Base-by-base conservation (phyloP, 441 rosid species). In the Pelargonium cotyledonis region DNA sequence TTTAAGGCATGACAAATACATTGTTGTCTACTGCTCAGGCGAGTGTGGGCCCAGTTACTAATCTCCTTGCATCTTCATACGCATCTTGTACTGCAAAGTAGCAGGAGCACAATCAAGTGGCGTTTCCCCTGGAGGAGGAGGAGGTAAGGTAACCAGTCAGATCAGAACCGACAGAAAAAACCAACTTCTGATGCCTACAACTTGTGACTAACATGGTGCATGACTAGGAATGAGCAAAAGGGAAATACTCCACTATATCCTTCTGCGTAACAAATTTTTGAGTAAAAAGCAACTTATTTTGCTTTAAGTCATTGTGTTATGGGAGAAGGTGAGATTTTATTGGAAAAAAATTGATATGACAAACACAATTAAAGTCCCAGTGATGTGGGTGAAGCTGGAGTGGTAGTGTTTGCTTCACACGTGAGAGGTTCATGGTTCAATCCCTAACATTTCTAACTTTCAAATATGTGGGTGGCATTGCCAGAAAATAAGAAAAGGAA, bases 91-190 rank as follows among this genome's bases (percentile, higher is more conserved):
- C 73, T 90, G 96, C 73, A 91, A 80, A 41, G 96, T 91, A 31
- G 86, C 94, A 1, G 92, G 95, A 29, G 97, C 96, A 77, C 96
- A 91, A 77, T 94, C 97, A 66, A 94, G 75, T 43, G 96, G 89
- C 62, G 96, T 89, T 85, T 94, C 97, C 68, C 97, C 96, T 88
- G 61, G 19, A 18, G 23, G 61, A 18, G 23, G 61, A 6, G 57
- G 40, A 74, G 75, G n/a, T 9, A 6, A 64, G 65, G 31, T 8
- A 41, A 41, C 19, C n/a, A 7, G 16, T 73, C 35, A 65, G 21
- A 55, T 65, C 8, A 41, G 14, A 23, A 55, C 65, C 15, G n/a
- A 49, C 67, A 60, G 6, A 60, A 10, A 21, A 43, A 0, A 12
- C 40, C 57, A 72, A 46, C 1, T 18, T 21, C 16, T 46, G 29